These are phyloP conservation scores for Scheffersomyces insectosa DNA, from an alignment of 1,139 yeast species.

Conservation along the genomic window DNA sequence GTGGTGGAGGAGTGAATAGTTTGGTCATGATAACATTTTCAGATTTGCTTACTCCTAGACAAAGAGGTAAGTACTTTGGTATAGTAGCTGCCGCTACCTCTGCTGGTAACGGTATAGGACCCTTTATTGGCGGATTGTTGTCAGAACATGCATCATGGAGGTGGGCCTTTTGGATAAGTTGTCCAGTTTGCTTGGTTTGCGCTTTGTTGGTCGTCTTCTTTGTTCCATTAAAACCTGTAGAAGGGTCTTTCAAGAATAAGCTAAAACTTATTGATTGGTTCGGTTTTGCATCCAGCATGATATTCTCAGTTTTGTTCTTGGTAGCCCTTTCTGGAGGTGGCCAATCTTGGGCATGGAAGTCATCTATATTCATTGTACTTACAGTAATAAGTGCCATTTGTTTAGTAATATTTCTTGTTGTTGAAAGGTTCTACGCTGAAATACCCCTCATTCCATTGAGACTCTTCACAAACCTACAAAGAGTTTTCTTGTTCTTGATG, in stretches of 20 bases:
- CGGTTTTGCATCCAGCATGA: slow-evolving; percentile 47
- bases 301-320: slow-evolving; percentile 43
- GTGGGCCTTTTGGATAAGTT: slow-evolving; percentile 46
- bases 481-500: slow-evolving; percentile 42
- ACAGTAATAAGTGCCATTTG: slow-evolving; percentile 46
- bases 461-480: slow-evolving; percentile 39
- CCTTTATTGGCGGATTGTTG: slow-evolving; percentile 56
- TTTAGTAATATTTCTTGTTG: slow-evolving; percentile 38
- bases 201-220: slow-evolving; percentile 23
- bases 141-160: slow-evolving; percentile 50
- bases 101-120: slow-evolving; percentile 58
- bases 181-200: slow-evolving; percentile 36
- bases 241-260: slow-evolving; percentile 29
- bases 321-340: slow-evolving; percentile 59
- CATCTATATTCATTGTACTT: slow-evolving; percentile 48
- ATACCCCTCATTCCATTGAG: slow-evolving; percentile 58
- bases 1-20: slow-evolving; percentile 46
- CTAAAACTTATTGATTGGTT: slow-evolving; percentile 46
- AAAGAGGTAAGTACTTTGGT: slow-evolving; percentile 48
- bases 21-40: slow-evolving; percentile 44
- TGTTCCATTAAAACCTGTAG: slow-evolving; percentile 1
- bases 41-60: slow-evolving; percentile 41
- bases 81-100: slow-evolving; percentile 53
- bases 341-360: slow-evolving; percentile 49
- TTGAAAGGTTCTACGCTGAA: slow-evolving; percentile 50